These are phyloP conservation scores for Trichoderma asperellum DNA, from an alignment of 2,329 filamentous ascomycete species.

Conservation along the genomic window DNA sequence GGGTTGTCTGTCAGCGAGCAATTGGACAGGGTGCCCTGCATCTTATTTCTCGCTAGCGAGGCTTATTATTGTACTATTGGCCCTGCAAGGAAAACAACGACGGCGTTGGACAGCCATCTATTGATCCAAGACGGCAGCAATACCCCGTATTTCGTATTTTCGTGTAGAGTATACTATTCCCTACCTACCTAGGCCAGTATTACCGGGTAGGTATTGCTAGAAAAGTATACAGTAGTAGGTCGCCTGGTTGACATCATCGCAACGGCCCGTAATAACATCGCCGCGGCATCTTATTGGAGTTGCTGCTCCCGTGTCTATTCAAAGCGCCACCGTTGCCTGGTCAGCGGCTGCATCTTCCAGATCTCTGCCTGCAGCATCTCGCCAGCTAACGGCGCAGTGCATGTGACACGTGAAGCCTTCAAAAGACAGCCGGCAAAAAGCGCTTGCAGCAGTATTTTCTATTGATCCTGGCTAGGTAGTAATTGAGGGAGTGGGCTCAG, in stretches of 20 bases:
- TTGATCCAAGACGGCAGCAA: background rate
- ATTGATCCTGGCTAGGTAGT: background rate
- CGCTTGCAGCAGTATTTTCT: background rate
- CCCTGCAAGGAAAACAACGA: background rate
- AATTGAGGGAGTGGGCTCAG: background rate
- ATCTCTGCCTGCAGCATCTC: conserved; percentile 1
- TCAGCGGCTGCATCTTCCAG: conserved; percentile 2
- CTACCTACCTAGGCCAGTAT: too few species aligned
- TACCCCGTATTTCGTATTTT: background rate
- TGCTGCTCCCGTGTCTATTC: background rate
- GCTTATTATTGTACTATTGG: background rate
- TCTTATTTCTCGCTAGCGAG: background rate
- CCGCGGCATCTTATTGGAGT: conserved; percentile 7
- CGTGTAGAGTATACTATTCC: too few species aligned
- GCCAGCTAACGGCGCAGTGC: background rate
- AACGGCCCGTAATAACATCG: background rate
- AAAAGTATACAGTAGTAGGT: background rate
- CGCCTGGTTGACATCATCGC: background rate
- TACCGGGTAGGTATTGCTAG: too few species aligned
- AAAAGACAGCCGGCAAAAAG: background rate
- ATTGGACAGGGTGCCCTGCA: conserved; percentile 2
- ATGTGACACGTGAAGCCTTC: conserved; percentile 20
- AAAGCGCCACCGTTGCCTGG: conserved; percentile 11
- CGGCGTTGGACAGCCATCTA: background rate
- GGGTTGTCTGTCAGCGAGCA: background rate